Percentiles rank a stretch among this genome's conserved stretches.
Evolutionary conservation across 2,329 filamentous ascomycete species (phyloP).

Genomic region (Fusarium miscanthi): DNA sequence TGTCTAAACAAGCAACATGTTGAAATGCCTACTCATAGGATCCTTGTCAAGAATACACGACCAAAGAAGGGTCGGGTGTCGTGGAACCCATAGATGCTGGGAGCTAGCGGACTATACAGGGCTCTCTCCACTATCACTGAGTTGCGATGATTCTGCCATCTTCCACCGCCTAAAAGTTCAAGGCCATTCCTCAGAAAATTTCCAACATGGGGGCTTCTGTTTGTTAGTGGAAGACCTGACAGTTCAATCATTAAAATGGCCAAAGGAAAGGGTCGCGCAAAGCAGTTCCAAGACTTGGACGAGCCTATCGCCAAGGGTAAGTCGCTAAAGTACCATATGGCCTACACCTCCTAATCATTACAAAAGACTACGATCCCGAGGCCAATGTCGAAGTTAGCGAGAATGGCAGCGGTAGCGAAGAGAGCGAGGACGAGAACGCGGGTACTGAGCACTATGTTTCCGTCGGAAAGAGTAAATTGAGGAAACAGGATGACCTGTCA

Average conservation of each 20-base stretch:
- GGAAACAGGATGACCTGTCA: constrained; percentile 74
- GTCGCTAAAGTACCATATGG: not conserved
- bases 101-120: constrained; percentile 21
- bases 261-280: constrained; percentile 64
- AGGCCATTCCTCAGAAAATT: constrained; percentile 48
- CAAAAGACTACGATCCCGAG: constrained; percentile 80
- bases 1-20: not conserved
- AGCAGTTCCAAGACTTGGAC: constrained; percentile 71
- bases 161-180: constrained; percentile 64
- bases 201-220: constrained; percentile 48
- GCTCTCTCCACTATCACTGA: constrained; percentile 9
- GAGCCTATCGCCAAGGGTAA: constrained; percentile 72
- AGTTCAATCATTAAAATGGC: constrained; percentile 57
- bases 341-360: constrained; percentile 16
- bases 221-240: constrained; percentile 20
- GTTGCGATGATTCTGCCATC: constrained; percentile 54
- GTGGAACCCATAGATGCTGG: not conserved
- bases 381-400: constrained; percentile 69
- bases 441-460: constrained; percentile 89
- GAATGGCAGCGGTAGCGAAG: constrained; percentile 62
- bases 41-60: not conserved
- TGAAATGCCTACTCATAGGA: not conserved
- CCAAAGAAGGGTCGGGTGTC: constrained; percentile 8
- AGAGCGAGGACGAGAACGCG: constrained; percentile 62
- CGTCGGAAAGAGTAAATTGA: constrained; percentile 86